Evolutionary conservation across 1,139 yeast genomes (phyloP).

Genomic region (Geotrichum cucujoidarum): DNA sequence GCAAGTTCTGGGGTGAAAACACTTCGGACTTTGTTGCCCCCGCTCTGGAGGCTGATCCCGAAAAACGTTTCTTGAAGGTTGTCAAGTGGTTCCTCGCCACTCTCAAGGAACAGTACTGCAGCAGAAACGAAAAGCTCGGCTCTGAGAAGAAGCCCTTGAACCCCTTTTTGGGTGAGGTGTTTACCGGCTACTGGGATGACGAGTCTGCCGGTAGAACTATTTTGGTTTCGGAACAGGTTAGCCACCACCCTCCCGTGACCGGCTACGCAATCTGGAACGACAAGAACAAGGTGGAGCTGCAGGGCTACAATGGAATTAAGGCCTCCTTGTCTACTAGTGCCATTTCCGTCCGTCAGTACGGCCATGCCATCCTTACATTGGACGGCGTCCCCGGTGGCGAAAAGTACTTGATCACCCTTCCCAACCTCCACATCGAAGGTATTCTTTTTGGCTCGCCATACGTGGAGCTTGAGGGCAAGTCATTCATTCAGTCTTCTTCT

Average conservation of each 20-base stretch:
- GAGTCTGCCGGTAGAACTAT: constrained; percentile 48
- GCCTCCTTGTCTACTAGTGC: constrained; percentile 77
- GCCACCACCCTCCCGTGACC: constrained; percentile 94
- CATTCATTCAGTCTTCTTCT: constrained; percentile 72
- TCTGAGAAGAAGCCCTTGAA: constrained; percentile 93
- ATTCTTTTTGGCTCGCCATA: constrained; percentile 84
- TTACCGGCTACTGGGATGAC: constrained; percentile 74
- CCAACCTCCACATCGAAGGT: constrained; percentile 95
- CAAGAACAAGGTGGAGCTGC: constrained; percentile 58
- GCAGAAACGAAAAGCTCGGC: constrained; percentile 85
- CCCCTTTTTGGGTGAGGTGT: constrained; percentile 90
- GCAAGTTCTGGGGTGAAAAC: constrained; percentile 80
- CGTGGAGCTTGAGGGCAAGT: constrained; percentile 73
- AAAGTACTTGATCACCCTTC: constrained; percentile 75
- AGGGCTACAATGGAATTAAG: constrained; percentile 86
- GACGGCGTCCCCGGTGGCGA: constrained; percentile 52
- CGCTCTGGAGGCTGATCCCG: constrained; percentile 43
- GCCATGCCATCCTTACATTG: constrained; percentile 74
- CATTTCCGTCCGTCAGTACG: constrained; percentile 81
- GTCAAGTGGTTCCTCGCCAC: constrained; percentile 89
- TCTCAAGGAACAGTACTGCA: constrained; percentile 86
- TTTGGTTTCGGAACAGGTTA: constrained; percentile 82
- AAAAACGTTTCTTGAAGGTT: constrained; percentile 69
- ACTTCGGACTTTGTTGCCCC: constrained; percentile 79
- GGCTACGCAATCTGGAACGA: constrained; percentile 78